Evolutionary conservation across 805 yeast species (phyloP).

Genomic region (Hanseniaspora meyeri): DNA sequence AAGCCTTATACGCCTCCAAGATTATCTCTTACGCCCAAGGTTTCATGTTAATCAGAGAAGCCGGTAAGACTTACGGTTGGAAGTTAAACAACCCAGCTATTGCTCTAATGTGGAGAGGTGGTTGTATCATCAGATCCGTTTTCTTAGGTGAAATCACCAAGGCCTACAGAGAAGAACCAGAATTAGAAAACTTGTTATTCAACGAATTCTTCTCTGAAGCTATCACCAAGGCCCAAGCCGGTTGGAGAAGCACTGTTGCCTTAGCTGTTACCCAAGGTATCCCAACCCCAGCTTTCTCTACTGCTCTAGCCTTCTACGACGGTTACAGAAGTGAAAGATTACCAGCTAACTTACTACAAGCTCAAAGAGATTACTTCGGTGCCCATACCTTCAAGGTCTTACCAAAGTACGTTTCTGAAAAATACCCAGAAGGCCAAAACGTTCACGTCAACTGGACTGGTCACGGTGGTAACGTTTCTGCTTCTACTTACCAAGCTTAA

Average conservation of each 20-base stretch:
- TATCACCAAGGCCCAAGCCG: slow-evolving; percentile 80
- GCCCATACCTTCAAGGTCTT: slow-evolving; percentile 96
- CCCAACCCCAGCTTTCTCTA: slow-evolving; percentile 95
- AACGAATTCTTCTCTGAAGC: slow-evolving; percentile 89
- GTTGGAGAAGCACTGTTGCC: slow-evolving; percentile 85
- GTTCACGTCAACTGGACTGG: slow-evolving; percentile 99
- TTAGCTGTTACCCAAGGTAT: slow-evolving; percentile 75
- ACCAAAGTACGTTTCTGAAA: slow-evolving; percentile 68
- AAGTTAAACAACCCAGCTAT: slow-evolving; percentile 94
- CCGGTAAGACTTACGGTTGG: slow-evolving; percentile 95
- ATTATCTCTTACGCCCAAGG: slow-evolving; percentile 98
- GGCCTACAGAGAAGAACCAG: slow-evolving; percentile 89
- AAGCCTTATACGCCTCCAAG: slow-evolving; percentile 97
- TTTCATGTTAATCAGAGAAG: slow-evolving; percentile 97
- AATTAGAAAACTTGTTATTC: slow-evolving; percentile 89
- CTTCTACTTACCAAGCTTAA: slow-evolving; percentile 87
- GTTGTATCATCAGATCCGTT: slow-evolving; percentile 97
- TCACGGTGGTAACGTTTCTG: slow-evolving; percentile 94
- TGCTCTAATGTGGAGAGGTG: slow-evolving; percentile 99
- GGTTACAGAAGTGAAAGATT: slow-evolving; percentile 92
- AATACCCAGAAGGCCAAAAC: slow-evolving; percentile 65
- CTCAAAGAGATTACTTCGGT: slow-evolving; percentile 99
- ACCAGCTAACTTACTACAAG: slow-evolving; percentile 97
- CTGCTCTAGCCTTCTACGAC: slow-evolving; percentile 95
- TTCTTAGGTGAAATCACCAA: slow-evolving; percentile 93